Conservation (phyloP, 768 basidiomycete species). For the Mycena leptocephala region DNA sequence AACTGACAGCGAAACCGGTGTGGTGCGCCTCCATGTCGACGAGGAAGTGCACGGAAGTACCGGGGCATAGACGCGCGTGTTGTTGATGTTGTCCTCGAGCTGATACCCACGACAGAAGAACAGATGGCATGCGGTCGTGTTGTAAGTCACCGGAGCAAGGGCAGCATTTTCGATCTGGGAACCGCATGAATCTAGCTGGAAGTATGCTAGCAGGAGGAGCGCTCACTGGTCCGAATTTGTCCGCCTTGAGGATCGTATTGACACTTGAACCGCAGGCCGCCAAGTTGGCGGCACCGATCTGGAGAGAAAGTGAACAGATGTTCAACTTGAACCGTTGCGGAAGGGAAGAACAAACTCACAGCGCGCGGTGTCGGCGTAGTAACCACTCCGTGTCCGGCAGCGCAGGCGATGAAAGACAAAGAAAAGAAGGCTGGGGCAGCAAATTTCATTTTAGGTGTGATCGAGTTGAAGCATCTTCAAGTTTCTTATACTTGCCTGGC, state of each 20-base stretch:
- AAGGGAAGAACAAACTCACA: constrained; percentile 29
- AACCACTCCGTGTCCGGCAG: constrained; percentile 46
- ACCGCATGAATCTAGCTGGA: neutral
- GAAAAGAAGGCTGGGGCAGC: too few species aligned
- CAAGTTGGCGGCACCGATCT: constrained; percentile 49
- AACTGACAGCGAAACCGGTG: constrained; percentile 52
- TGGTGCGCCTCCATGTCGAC: constrained; percentile 54
- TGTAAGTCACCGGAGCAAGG: constrained; percentile 46
- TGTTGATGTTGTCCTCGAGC: constrained; percentile 51
- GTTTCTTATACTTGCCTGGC: neutral
- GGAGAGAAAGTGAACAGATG: neutral
- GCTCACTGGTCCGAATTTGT: constrained; percentile 50
- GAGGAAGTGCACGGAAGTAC: constrained; percentile 48
- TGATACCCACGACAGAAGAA: constrained; percentile 54
- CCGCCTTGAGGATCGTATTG: constrained; percentile 46
- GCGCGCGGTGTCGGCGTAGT: constrained; percentile 48
- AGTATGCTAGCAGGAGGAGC: neutral
- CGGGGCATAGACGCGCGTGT: constrained; percentile 47
- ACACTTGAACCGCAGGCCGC: constrained; percentile 51
- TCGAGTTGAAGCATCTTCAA: neutral
- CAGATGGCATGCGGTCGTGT: constrained; percentile 51
- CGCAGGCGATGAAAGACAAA: constrained; percentile 13
- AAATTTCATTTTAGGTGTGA: constrained; percentile 3
- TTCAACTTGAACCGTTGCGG: neutral
- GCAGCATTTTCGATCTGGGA: constrained; percentile 52